Conservation (phyloP, 1,284 basidiomycete genomes). For the Afroboletus lepidellus region DNA sequence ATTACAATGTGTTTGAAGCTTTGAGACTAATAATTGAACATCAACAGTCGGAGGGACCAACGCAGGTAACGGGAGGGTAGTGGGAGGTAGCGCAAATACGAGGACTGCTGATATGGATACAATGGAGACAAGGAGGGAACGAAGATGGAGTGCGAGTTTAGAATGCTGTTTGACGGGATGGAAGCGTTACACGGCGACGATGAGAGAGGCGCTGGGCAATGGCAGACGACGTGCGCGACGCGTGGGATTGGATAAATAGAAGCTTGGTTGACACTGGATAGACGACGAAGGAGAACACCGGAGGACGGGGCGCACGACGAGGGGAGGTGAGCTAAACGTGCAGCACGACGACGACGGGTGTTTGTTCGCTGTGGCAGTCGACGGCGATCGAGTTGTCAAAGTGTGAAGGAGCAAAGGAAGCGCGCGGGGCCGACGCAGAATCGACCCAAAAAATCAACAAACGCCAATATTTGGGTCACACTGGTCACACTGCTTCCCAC, state of each 20-base stretch:
- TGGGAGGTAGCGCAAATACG: constrained; percentile 32
- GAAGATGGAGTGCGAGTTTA: constrained; percentile 24
- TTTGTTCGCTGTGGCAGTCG: constrained; percentile 35
- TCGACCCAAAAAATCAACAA: constrained; percentile 40
- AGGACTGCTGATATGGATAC: constrained; percentile 38
- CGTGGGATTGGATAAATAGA: constrained; percentile 38
- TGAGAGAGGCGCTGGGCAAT: constrained; percentile 20
- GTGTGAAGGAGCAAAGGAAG: constrained; percentile 45
- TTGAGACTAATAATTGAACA: constrained; percentile 36
- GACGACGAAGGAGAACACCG: constrained; percentile 21
- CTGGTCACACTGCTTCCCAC: constrained; percentile 37
- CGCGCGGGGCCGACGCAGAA: constrained; percentile 46
- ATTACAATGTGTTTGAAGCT: constrained; percentile 32
- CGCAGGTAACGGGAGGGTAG: constrained; percentile 16
- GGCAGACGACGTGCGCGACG: constrained; percentile 36
- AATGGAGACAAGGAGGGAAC: constrained; percentile 27
- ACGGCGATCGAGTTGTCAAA: constrained; percentile 40
- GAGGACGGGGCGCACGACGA: constrained; percentile 24
- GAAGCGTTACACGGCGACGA: constrained; percentile 21
- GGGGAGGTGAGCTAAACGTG: constrained; percentile 28
- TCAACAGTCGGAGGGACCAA: constrained; percentile 36
- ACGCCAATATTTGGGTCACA: constrained; percentile 42
- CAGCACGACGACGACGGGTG: constrained; percentile 31
- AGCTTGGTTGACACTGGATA: constrained; percentile 15
- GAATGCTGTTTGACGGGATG: constrained; percentile 22